Evolutionary conservation across 805 yeast species (phyloP), one percentile per base, ranked within the genome.

Genomic region (Lipomyces chichibuensis): DNA sequence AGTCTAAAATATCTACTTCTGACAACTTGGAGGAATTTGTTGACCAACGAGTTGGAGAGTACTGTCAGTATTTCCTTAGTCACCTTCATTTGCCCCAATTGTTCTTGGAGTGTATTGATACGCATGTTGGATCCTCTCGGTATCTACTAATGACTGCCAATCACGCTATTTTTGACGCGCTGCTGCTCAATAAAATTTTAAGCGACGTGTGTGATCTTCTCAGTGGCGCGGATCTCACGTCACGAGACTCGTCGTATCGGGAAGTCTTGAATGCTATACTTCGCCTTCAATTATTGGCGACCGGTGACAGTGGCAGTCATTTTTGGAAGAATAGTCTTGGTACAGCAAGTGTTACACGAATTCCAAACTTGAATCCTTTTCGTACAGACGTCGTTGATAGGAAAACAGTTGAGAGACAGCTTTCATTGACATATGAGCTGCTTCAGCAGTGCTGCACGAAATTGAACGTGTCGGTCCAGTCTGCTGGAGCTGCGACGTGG

Each of bases 151-250:
- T 69, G 20, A 58, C 63, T 1, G 70, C 62, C 2, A 67, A 60
- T 58, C 74, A 72, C 54, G 74, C 74, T 17, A 56, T 72, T 3
- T 72, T 68, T 60, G 74, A 72, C 57, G 74, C 69, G 8, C 27
- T 39, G 33, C 9, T 61, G 2, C 56, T 71, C 14, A 46, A 35
- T 11, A 13, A 39, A 4, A 55, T 70, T 8, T 43, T 67, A 32
- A 37, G 46, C 3, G 63, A 65, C 11, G 59, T 71, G 2, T 25
- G 27, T 7, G 20, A 25, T 20, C 11, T 46, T 13, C 23, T 61
- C 13, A 20, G 7, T 25, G 58, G 58, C 11, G 35, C 32, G 3
- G 14, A 5, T 5, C 20, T 25, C n/a, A 4, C 13, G 5, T 3
- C 9, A 8, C 7, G 9, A 23, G 25, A 43, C 4, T 23, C 65